Evolutionary conservation across 257 asterid species (phyloP), one percentile per base, ranked within the genome.

Genomic region (Nyctanthes arbortristis): DNA sequence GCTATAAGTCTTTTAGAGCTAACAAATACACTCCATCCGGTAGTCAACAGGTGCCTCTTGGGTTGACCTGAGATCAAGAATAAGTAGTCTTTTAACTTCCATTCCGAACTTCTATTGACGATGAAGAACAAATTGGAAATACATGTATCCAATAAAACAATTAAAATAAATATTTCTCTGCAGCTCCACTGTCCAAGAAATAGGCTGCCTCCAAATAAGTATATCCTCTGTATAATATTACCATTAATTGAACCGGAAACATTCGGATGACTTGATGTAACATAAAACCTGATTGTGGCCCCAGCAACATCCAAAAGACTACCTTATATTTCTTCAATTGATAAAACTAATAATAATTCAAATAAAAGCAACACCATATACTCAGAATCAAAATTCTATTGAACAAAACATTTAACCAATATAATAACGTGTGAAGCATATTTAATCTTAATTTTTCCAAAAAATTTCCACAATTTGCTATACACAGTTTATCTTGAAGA

Each of bases 1-100:
- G 99, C 97, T 60, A 84, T 40, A 10, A 94, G 95, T 77, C 97
- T 81, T 77, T 94, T 94, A 37, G 96, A 83, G 76, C 97, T 89
- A 71, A 94, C 97, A 76, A 94, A 94, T 29, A 94, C 93, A 71
- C 99, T 94, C 99, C 99, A 94, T 35, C 99, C 97, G 16, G 99
- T 88, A 1, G 99, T 94, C 84, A 94, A 79, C 67, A 94, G 82
- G 81, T 94, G 96, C 55, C 99, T 67, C 71, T 94, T 94, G 11
- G 99, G 99, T 74, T 94, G 99, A 49, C 99, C 99, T 94, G 85
- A 75, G 77, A 79, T 57, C 59, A 18, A 61, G 55, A 27, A 70
- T 14, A 4, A 63, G 52, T 20, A 31, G 20, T 28, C 36, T 52
- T 20, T 70, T 36, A 74, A 29, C 66, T 58, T 45, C 11, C 56